Evolutionary conservation across 495 filamentous ascomycete genomes (phyloP).

Genomic region (Aspergillus coremiiformis): DNA sequence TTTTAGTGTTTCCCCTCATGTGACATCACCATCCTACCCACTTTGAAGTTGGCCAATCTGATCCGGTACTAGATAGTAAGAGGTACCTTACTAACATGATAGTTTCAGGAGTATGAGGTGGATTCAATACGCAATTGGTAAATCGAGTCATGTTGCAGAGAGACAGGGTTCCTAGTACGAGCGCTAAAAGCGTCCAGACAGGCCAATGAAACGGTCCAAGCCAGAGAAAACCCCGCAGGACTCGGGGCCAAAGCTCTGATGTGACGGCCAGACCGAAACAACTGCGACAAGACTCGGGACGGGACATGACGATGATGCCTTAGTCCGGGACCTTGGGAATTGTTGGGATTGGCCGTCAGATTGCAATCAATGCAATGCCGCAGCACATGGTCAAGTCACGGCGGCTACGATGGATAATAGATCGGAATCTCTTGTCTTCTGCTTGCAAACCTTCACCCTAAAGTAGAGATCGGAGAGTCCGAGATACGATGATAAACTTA

Average conservation of each 20-base stretch:
- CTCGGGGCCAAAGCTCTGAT: background rate
- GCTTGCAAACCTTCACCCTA: background rate
- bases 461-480: slow-evolving; percentile 9
- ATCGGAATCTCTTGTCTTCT: slow-evolving; percentile 1
- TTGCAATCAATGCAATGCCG: background rate
- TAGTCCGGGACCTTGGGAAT: background rate
- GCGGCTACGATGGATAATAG: slow-evolving; percentile 6
- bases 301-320: background rate
- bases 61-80: too few species aligned
- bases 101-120: background rate
- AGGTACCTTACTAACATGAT: too few species aligned
- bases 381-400: slow-evolving; percentile 4
- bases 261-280: background rate
- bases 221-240: slow-evolving; percentile 12
- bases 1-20: background rate
- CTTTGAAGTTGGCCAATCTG: background rate
- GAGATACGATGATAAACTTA: slow-evolving; percentile 13
- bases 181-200: slow-evolving; percentile 7
- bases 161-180: slow-evolving; percentile 2
- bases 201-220: slow-evolving; percentile 10
- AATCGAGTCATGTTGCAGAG: slow-evolving; percentile 15
- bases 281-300: too few species aligned
- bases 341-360: background rate
- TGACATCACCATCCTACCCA: background rate
- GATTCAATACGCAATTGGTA: background rate